phyloP scores from a whole-genome alignment of 768 basidiomycete genomes.

The Kockovaella imperatae region DNA sequence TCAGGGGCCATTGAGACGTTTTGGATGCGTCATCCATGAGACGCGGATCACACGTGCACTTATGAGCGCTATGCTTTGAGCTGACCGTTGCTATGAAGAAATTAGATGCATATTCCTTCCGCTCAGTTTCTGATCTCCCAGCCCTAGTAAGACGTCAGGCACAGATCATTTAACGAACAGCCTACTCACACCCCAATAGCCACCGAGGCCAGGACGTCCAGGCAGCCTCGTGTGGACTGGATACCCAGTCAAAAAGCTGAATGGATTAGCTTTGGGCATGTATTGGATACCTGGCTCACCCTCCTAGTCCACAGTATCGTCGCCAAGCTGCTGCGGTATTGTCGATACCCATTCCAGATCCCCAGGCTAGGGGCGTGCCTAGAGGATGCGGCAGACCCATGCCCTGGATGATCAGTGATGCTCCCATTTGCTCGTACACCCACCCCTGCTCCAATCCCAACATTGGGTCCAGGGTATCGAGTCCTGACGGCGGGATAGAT shows the following conservation, averaged over 20 bases:
- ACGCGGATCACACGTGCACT: too few relatives aligned
- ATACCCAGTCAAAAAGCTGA: constrained; percentile 30
- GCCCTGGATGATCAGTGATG: constrained; percentile 5
- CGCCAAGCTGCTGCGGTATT: constrained; percentile 36
- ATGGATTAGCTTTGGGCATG: background rate
- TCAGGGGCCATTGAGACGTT: too few relatives aligned
- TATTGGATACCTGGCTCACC: constrained; percentile 10
- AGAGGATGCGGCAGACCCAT: constrained; percentile 38
- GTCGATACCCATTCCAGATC: constrained; percentile 31
- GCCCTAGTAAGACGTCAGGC: constrained; percentile 11
- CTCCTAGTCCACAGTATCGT: constrained; percentile 31
- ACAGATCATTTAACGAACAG: too few relatives aligned
- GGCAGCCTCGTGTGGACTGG: constrained; percentile 17
- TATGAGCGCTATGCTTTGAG: too few relatives aligned
- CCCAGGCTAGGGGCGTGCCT: constrained; percentile 21
- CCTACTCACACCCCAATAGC: constrained; percentile 34
- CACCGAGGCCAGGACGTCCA: constrained; percentile 27
- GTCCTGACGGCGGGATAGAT: constrained; percentile 36
- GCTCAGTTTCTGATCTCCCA: constrained; percentile 22
- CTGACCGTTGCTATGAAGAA: too few relatives aligned
- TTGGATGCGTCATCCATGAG: too few relatives aligned
- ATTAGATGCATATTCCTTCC: too few relatives aligned
- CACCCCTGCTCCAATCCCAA: constrained; percentile 33
- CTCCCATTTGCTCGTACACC: constrained; percentile 3
- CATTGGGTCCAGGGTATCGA: constrained; percentile 26